Evolutionary conservation across 2,329 filamentous ascomycete genomes (phyloP), one percentile per base, ranked within the genome.

Genomic region (Cladophialophora psammophila): DNA sequence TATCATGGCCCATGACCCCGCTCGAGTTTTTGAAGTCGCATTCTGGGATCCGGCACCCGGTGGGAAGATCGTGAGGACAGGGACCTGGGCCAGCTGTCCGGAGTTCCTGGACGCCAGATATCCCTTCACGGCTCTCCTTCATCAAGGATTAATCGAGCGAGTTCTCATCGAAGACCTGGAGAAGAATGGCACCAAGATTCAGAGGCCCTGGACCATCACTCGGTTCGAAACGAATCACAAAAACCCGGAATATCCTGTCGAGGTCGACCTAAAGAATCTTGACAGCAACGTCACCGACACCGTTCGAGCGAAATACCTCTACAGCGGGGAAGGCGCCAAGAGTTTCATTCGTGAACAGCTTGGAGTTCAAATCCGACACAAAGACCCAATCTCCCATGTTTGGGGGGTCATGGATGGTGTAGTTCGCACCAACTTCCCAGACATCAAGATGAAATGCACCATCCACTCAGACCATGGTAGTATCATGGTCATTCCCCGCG

Each of bases 1-100:
- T 64, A 91, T 97, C 75, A 96, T 97, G 93, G 90, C 89, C 20
- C 85, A 94, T 75, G 88, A 93, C 70, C 94, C 94, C 6, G 93
- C 93, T 1, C 92, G 92, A 74, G 92, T 97, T 32, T 97, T 86
- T 75, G 87, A 89, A 73, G 87, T 89, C 36, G 86, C 87, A 5
- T 89, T 89, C 75, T 90, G 87, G 87, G 86, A 89, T 73, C 87
- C 87, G 18, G 75, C 80, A 8, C 76, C 78, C 15, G 80, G 79
- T 12, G 81, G 84, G 68, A 87, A 86, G 54, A 89, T 90, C 52
- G 79, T 83, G 68, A 78, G 87, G 64, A 89, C 87, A 1, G 86
- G 87, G 31, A 89, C 84, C 52, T 97, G 93, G 93, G 91, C 93
- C 5, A 94, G 90, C 76, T 97, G 94, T 79, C 94, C 94, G 0